Percentiles rank a stretch among this genome's conserved stretches.
Evolutionary conservation across 148 eudicot species (phyloP).

Genomic region (Persicaria maculosa): DNA sequence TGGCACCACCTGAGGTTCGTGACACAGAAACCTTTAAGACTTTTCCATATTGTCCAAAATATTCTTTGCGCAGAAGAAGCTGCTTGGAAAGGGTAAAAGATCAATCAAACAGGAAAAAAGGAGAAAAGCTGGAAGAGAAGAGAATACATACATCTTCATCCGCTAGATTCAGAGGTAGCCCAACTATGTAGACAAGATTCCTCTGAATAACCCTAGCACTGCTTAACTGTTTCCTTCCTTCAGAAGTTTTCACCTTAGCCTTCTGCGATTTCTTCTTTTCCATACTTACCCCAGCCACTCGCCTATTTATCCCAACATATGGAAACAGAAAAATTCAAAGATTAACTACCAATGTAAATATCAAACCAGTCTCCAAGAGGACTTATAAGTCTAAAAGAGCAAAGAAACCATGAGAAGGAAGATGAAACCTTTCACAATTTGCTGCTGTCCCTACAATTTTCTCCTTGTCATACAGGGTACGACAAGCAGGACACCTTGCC

Average conservation of each 20-base stretch:
- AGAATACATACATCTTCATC: slow-evolving; percentile 76
- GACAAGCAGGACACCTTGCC: slow-evolving; percentile 98
- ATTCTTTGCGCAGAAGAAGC: slow-evolving; percentile 80
- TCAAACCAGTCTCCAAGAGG: background rate
- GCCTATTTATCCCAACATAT: slow-evolving; percentile 27
- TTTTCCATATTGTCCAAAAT: slow-evolving; percentile 88
- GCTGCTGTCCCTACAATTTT: slow-evolving; percentile 74
- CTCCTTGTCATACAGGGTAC: slow-evolving; percentile 85
- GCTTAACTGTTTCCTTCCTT: slow-evolving; percentile 79
- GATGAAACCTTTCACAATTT: slow-evolving; percentile 60
- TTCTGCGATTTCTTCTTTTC: slow-evolving; percentile 78
- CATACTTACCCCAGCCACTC: slow-evolving; percentile 61
- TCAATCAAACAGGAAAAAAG: background rate
- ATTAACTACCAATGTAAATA: background rate
- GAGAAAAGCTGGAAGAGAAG: slow-evolving; percentile 11
- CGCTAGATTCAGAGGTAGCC: slow-evolving; percentile 78
- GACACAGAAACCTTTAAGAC: slow-evolving; percentile 94
- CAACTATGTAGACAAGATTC: slow-evolving; percentile 92
- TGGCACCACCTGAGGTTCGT: slow-evolving; percentile 84
- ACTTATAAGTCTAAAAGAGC: background rate
- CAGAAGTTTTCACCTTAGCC: slow-evolving; percentile 57
- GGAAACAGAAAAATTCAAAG: background rate
- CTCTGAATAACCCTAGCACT: slow-evolving; percentile 88
- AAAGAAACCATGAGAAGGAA: background rate
- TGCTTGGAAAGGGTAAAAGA: slow-evolving; percentile 23